Percentiles rank a stretch among this genome's conserved stretches.
Evolutionary conservation across 352 stramenopile species (phyloP).

Genomic region (Phytopythium oedochilum): DNA sequence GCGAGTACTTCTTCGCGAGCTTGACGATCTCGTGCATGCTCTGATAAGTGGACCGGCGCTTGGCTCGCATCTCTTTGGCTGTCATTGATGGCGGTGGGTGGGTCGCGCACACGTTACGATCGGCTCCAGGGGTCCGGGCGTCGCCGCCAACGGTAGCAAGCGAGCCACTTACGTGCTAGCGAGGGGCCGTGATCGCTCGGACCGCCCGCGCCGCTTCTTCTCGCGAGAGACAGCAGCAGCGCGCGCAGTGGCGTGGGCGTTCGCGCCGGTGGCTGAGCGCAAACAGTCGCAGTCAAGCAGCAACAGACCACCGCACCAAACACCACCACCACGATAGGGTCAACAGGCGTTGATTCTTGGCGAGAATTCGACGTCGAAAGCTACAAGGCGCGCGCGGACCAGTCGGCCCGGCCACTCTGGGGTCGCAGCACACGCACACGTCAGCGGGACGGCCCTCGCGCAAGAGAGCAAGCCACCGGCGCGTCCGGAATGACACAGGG

Average conservation of each 20-base stretch:
- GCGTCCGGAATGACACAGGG: not conserved
- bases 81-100: slow-evolving; percentile 33
- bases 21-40: slow-evolving; percentile 90
- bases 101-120: slow-evolving; percentile 2
- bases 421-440: not conserved
- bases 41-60: slow-evolving; percentile 74
- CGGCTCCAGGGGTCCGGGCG: not conserved
- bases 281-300: not conserved
- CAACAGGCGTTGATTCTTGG: not conserved
- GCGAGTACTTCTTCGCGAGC: slow-evolving; percentile 85
- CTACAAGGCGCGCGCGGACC: not conserved
- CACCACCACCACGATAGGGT: not conserved
- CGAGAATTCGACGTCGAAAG: not conserved
- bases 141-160: not conserved
- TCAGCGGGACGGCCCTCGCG: not conserved
- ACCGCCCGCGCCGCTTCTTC: not conserved
- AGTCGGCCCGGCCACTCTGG: not conserved
- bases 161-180: not conserved
- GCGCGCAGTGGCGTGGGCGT: not conserved
- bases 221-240: not conserved
- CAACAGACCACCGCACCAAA: not conserved
- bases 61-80: slow-evolving; percentile 63
- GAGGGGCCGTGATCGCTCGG: not conserved
- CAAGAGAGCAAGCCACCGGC: too few relatives aligned
- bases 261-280: not conserved